These are phyloP conservation scores for Boletus edulis DNA, from an alignment of 768 basidiomycete species.

Conservation along the genomic window DNA sequence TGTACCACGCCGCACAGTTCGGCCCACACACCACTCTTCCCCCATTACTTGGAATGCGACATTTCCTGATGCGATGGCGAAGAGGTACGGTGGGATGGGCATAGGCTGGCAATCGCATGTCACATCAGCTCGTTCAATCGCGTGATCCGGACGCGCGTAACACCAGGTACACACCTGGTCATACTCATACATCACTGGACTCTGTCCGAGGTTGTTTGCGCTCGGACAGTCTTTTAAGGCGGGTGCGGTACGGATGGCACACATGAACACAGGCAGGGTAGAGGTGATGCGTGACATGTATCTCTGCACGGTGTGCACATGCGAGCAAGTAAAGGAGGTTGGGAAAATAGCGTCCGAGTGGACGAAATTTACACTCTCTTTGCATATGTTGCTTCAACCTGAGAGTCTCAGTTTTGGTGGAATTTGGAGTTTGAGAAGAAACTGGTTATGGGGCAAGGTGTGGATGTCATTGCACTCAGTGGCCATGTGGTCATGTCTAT, in stretches of 20 bases:
- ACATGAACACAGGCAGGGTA: neutral
- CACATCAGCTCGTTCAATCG: neutral
- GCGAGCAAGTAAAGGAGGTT: too few species aligned
- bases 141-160: too few species aligned
- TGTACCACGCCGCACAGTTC: too few species aligned
- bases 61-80: constrained; percentile 60
- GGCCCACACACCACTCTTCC: too few species aligned
- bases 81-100: constrained; percentile 83
- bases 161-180: constrained; percentile 54
- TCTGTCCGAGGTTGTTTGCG: constrained; percentile 44
- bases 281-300: neutral
- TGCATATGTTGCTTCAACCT: too few species aligned
- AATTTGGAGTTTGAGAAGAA: too few species aligned
- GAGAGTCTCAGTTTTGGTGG: too few species aligned
- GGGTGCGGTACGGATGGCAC: neutral
- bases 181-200: constrained; percentile 70
- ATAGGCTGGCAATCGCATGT: constrained; percentile 44
- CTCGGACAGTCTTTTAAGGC: neutral
- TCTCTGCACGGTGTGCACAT: neutral
- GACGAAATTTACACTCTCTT: too few species aligned
- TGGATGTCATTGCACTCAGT: too few species aligned
- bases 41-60: constrained; percentile 49
- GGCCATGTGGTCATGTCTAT: too few species aligned
- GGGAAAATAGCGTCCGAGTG: too few species aligned
- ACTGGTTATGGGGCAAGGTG: too few species aligned